Percentiles rank a stretch among this genome's conserved stretches.
phyloP scores from a whole-genome alignment of 2,329 filamentous ascomycete species.

The Annulohypoxylon truncatum region DNA sequence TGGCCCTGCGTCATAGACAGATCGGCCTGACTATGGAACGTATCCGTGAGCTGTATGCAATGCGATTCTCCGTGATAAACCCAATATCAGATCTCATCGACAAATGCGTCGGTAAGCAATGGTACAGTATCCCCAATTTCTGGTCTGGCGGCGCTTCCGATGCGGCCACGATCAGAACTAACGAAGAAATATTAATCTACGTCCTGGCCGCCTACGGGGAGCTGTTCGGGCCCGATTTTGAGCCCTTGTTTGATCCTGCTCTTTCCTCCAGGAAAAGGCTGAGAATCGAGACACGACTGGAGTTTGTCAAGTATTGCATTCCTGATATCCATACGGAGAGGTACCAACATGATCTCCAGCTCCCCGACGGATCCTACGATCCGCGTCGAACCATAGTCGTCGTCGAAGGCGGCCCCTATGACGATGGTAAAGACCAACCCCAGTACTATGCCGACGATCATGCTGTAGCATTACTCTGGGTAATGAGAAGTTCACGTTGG shows the following conservation, averaged over 20 bases:
- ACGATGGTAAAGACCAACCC: too few relatives aligned
- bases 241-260: conserved; percentile 12
- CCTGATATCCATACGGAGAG: conserved; percentile 8
- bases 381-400: not conserved
- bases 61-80: conserved; percentile 34
- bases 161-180: not conserved
- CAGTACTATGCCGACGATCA: conserved; percentile 2
- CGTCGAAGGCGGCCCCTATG: conserved; percentile 5
- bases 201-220: conserved; percentile 38
- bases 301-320: conserved; percentile 37
- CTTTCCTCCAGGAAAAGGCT: conserved; percentile 3
- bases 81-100: conserved; percentile 30
- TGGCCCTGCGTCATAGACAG: conserved; percentile 24
- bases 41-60: conserved; percentile 30
- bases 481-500: conserved; percentile 23
- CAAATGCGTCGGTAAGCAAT: conserved; percentile 14
- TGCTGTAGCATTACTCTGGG: conserved; percentile 14
- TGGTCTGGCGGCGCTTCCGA: not conserved
- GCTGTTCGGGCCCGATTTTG: conserved; percentile 38
- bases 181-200: conserved; percentile 15
- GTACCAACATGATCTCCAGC: not conserved
- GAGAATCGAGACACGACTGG: conserved; percentile 28
- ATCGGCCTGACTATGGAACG: conserved; percentile 34
- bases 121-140: not conserved
- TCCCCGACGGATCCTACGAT: not conserved